Percentiles rank a stretch among this genome's conserved stretches.
Evolutionary conservation across 306 rosid genomes (phyloP).

Genomic region (Vachellia pachyceras): DNA sequence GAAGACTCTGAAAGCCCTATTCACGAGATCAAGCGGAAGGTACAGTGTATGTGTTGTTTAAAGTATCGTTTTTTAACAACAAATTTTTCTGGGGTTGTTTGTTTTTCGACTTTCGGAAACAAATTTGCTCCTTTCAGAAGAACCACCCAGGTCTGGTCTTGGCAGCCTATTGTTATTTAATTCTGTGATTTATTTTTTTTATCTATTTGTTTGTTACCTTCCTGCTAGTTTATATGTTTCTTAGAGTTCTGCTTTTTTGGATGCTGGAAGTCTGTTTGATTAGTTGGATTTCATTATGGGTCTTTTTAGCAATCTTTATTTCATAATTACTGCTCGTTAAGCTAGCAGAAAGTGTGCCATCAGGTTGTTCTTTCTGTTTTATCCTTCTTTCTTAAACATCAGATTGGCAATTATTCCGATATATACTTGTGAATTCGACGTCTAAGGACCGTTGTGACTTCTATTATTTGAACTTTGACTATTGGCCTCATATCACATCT

Average conservation of each 20-base stretch:
- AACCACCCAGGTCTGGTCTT: neutral
- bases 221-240: neutral
- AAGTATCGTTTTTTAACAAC: neutral
- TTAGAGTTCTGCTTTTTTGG: conserved; percentile 20
- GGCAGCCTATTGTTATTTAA: neutral
- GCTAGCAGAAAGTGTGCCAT: conserved; percentile 11
- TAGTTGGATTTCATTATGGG: conserved; percentile 24
- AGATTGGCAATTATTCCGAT: conserved; percentile 1
- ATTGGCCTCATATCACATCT: neutral
- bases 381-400: neutral
- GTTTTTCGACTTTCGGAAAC: neutral
- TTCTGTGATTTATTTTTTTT: neutral
- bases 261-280: conserved; percentile 15
- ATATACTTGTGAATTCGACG: neutral
- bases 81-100: neutral
- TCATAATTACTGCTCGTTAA: neutral
- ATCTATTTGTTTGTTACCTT: neutral
- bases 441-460: neutral
- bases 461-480: neutral
- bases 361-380: neutral
- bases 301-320: too few species aligned
- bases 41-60: conserved; percentile 33
- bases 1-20: conserved; percentile 69
- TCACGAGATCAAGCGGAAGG: conserved; percentile 99
- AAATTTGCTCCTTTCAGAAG: neutral